Evolutionary conservation across 768 basidiomycete genomes (phyloP).

Genomic region (Naganishia onofrii): DNA sequence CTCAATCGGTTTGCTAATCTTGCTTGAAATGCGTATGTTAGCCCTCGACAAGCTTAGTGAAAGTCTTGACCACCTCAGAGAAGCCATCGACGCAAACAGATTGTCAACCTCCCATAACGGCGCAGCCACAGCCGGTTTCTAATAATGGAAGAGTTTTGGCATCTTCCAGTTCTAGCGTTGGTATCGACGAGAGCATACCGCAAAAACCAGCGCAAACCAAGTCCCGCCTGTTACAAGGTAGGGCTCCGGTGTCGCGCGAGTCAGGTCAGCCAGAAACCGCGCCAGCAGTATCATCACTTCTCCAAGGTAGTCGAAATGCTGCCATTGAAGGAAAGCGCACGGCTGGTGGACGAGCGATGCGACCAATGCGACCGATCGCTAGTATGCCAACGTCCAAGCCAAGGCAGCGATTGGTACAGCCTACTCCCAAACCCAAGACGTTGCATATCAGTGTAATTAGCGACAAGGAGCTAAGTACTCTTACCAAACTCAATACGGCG

Average conservation of each 20-base stretch:
- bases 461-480: conserved; percentile 47
- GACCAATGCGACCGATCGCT: background rate
- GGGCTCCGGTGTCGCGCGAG: background rate
- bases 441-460: conserved; percentile 22
- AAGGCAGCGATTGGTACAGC: background rate
- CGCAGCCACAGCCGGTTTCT: background rate
- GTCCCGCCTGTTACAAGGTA: background rate
- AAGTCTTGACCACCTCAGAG: background rate
- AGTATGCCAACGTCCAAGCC: background rate
- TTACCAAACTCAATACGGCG: conserved; percentile 46
- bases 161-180: background rate
- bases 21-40: background rate
- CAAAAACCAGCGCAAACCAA: background rate
- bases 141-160: background rate
- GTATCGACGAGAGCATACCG: background rate
- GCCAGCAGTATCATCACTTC: background rate
- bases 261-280: background rate
- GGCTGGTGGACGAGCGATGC: background rate
- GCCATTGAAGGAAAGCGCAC: background rate
- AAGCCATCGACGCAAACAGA: background rate
- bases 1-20: background rate
- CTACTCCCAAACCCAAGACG: background rate
- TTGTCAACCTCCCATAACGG: background rate
- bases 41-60: background rate
- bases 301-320: background rate